Percentiles rank a stretch among this genome's conserved stretches.
Conservation (phyloP, 345 rosid genomes). For the Eucalyptus virginea region DNA sequence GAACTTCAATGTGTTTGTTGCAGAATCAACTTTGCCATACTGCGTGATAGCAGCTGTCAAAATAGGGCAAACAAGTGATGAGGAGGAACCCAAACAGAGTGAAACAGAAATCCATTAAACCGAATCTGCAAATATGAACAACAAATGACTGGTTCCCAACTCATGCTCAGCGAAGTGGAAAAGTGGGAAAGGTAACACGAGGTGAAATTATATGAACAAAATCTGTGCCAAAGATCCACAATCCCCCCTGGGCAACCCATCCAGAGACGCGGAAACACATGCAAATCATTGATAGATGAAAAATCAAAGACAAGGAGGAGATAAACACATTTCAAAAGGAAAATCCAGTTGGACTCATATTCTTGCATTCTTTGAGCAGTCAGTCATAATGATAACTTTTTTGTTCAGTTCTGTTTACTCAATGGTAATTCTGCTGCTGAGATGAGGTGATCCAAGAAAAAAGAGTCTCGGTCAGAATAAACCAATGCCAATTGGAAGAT, state of each 20-base stretch:
- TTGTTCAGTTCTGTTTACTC: not conserved
- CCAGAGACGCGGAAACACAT: not conserved
- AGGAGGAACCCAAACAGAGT: not conserved
- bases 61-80: not conserved
- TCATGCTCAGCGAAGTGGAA: not conserved
- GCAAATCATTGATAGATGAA: not conserved
- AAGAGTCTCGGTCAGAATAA: not conserved
- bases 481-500: not conserved
- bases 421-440: not conserved
- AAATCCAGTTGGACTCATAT: not conserved
- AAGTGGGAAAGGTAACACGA: not conserved
- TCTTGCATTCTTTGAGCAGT: not conserved
- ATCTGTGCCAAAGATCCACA: not conserved
- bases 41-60: slow-evolving; percentile 40
- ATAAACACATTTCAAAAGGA: not conserved
- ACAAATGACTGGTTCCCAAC: not conserved
- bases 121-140: not conserved
- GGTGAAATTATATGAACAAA: not conserved
- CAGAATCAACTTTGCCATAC: slow-evolving; percentile 74
- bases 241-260: not conserved
- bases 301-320: not conserved
- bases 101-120: not conserved
- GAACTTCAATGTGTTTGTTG: slow-evolving; percentile 57
- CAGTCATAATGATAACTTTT: not conserved
- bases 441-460: not conserved